Evolutionary conservation across 2,329 filamentous ascomycete genomes (phyloP).

Genomic region (Arthrobotrys sinensis): DNA sequence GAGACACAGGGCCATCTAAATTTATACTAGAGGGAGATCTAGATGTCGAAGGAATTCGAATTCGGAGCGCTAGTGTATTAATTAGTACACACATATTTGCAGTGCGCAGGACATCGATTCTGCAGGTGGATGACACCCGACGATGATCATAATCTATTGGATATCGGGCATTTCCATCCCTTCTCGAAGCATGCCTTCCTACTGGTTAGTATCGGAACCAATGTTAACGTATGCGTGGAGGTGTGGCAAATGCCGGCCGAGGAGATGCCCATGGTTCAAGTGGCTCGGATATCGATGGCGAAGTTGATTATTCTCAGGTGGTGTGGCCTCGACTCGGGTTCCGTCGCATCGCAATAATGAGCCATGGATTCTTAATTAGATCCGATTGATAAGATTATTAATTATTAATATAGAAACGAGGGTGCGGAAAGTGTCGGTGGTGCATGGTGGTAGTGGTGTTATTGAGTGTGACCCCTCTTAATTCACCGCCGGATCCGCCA

Average conservation of each 20-base stretch:
- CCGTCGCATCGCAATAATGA: background rate
- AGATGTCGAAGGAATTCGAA: too few relatives aligned
- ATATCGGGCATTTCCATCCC: conserved; percentile 8
- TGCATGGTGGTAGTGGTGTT: conserved; percentile 1
- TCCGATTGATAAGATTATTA: conserved; percentile 58
- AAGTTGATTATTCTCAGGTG: background rate
- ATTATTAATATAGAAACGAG: background rate
- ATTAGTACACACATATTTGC: background rate
- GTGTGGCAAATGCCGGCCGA: conserved; percentile 26
- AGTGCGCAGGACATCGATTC: conserved; percentile 1
- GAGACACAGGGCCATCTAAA: background rate
- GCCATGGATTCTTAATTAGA: conserved; percentile 18
- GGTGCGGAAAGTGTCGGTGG: conserved; percentile 38
- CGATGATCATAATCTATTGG: background rate
- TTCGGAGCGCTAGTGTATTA: too few relatives aligned
- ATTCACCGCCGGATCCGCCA: conserved; percentile 5
- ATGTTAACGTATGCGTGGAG: too few relatives aligned
- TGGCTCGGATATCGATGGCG: conserved; percentile 25
- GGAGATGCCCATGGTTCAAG: background rate
- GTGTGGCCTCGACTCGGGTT: conserved; percentile 15
- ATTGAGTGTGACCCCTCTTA: conserved; percentile 20
- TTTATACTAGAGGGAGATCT: background rate
- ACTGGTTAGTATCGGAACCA: conserved; percentile 17
- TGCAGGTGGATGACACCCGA: background rate
- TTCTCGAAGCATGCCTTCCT: background rate